A percentile compares a stretch with the other conserved stretches of the same genome.
These are phyloP conservation scores for Phytophthora sp. DNA, from an alignment of 352 stramenopile species.

Conservation along the genomic window DNA sequence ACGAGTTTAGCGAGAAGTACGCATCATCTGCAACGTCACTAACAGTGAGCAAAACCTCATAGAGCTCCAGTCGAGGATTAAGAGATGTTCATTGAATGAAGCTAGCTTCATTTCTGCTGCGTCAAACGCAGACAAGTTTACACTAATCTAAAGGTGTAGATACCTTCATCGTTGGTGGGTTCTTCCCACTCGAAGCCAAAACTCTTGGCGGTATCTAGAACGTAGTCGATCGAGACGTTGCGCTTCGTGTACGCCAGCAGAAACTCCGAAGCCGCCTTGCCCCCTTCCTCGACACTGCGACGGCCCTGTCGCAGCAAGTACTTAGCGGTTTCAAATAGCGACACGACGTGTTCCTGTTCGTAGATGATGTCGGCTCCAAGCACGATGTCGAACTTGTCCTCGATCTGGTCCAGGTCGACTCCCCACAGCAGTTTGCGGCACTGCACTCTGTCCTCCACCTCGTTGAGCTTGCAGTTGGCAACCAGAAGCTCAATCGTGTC, in stretches of 20 bases:
- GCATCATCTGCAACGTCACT: constrained; percentile 2
- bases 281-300: constrained; percentile 15
- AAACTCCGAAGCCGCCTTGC: constrained; percentile 45
- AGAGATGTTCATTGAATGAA: constrained; percentile 6
- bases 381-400: constrained; percentile 59
- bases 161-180: constrained; percentile 56
- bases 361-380: constrained; percentile 73
- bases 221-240: constrained; percentile 73
- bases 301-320: constrained; percentile 41
- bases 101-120: constrained; percentile 9
- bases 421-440: constrained; percentile 64
- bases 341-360: constrained; percentile 59
- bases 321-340: constrained; percentile 59
- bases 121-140: constrained; percentile 25
- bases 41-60: not conserved
- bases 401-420: constrained; percentile 41
- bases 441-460: constrained; percentile 38
- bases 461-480: constrained; percentile 64
- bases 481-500: constrained; percentile 52
- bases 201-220: constrained; percentile 52
- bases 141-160: constrained; percentile 60
- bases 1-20: constrained; percentile 39
- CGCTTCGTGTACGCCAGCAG: constrained; percentile 70
- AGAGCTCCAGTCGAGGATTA: too few species aligned
- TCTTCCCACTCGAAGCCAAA: constrained; percentile 72